Conservation (phyloP, 306 rosid species). For the Sicyos edulis region DNA sequence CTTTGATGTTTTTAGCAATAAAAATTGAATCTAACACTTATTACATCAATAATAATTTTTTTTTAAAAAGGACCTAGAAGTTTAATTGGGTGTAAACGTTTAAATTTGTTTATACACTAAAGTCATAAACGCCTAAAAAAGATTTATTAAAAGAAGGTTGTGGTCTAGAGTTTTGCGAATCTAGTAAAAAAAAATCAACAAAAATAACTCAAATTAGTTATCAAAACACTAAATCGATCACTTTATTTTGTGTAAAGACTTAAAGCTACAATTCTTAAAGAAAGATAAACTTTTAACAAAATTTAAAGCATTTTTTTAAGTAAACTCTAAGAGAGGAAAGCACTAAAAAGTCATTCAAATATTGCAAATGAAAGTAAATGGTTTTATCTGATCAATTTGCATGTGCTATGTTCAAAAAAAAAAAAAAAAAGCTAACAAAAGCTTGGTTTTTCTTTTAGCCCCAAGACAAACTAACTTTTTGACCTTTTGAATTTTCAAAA, state of each 20-base stretch:
- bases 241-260: background rate
- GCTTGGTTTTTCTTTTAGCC: constrained; percentile 6
- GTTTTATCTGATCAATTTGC: background rate
- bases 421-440: constrained; percentile 4
- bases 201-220: background rate
- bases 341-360: constrained; percentile 6
- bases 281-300: background rate
- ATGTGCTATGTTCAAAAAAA: constrained; percentile 1
- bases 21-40: too few relatives aligned
- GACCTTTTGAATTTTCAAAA: constrained; percentile 26
- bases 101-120: too few relatives aligned
- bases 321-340: background rate
- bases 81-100: background rate
- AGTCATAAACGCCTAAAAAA: too few relatives aligned
- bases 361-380: background rate
- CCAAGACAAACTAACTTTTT: constrained; percentile 20
- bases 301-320: background rate
- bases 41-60: too few relatives aligned
- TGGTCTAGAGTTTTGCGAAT: background rate
- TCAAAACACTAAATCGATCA: background rate
- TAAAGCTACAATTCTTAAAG: background rate
- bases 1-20: too few relatives aligned
- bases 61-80: too few relatives aligned
- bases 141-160: too few relatives aligned
- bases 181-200: background rate